Conservation (phyloP, 2,329 filamentous ascomycete species). For the Tympanopsis confertula region DNA sequence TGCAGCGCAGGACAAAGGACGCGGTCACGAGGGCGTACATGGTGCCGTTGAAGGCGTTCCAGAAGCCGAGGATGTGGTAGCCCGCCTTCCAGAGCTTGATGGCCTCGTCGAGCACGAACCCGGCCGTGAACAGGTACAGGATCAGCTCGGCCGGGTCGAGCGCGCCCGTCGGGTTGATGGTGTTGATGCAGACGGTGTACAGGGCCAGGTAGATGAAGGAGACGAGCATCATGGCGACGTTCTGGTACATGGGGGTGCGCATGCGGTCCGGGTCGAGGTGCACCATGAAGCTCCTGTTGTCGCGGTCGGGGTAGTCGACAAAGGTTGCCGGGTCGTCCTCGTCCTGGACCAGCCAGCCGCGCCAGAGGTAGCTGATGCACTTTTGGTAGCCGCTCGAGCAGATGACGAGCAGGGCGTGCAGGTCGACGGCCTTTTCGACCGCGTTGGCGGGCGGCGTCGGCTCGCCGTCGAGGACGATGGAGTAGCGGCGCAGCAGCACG, state of each 20-base stretch:
- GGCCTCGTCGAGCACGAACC: constrained; percentile 79
- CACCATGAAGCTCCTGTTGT: constrained; percentile 62
- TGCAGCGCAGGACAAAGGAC: constrained; percentile 68
- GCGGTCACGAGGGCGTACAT: constrained; percentile 70
- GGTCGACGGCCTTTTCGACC: constrained; percentile 83
- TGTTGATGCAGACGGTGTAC: constrained; percentile 87
- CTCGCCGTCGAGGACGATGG: constrained; percentile 61
- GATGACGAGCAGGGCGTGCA: constrained; percentile 81
- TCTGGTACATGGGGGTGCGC: constrained; percentile 86
- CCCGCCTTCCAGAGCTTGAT: constrained; percentile 92
- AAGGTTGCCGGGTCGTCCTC: constrained; percentile 84
- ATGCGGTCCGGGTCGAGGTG: constrained; percentile 93
- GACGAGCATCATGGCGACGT: constrained; percentile 73
- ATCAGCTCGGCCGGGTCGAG: constrained; percentile 74
- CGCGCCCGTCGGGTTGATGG: constrained; percentile 74
- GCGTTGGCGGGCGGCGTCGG: constrained; percentile 72
- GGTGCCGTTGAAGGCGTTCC: constrained; percentile 86
- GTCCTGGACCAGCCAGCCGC: constrained; percentile 92
- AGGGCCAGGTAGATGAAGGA: constrained; percentile 73
- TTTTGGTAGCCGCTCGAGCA: constrained; percentile 91
- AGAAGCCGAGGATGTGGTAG: constrained; percentile 82
- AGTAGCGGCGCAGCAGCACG: constrained; percentile 79
- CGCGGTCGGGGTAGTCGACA: constrained; percentile 74
- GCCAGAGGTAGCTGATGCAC: constrained; percentile 86
- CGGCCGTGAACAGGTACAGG: constrained; percentile 82